A percentile compares a stretch with the other conserved stretches of the same genome.
Conservation (phyloP, 78 protist genomes). For the Isochrysis galbana region DNA sequence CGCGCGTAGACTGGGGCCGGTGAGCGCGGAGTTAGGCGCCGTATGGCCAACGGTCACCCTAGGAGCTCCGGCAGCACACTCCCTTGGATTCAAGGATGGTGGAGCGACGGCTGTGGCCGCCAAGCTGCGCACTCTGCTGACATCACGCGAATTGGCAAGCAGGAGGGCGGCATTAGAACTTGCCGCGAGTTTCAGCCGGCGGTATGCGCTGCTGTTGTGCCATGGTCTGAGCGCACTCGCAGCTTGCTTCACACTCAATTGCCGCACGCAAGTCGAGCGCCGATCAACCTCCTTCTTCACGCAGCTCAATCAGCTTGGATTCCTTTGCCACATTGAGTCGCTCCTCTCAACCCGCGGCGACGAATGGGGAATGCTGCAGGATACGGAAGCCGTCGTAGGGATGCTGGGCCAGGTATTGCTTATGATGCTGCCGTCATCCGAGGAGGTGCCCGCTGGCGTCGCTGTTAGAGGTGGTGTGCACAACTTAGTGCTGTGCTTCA, state of each 20-base stretch:
- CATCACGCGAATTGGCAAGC: neutral
- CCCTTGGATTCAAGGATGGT: neutral
- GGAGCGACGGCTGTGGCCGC: neutral
- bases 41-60: neutral
- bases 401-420: neutral
- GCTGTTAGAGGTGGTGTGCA: neutral
- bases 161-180: neutral
- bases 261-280: neutral
- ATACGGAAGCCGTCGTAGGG: neutral
- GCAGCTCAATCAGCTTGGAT: neutral
- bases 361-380: neutral
- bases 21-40: neutral
- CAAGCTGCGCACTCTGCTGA: neutral
- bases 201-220: neutral
- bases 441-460: neutral
- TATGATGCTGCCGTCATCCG: neutral
- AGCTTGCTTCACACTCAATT: neutral
- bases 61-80: neutral
- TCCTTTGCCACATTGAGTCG: neutral
- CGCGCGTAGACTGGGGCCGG: no score
- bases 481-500: neutral
- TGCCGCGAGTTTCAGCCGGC: neutral
- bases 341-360: neutral
- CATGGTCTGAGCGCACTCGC: neutral
- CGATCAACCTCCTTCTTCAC: neutral